Percentiles rank a stretch among this genome's conserved stretches.
Conservation (phyloP, 768 basidiomycete species). For the Amanita molliuscula region DNA sequence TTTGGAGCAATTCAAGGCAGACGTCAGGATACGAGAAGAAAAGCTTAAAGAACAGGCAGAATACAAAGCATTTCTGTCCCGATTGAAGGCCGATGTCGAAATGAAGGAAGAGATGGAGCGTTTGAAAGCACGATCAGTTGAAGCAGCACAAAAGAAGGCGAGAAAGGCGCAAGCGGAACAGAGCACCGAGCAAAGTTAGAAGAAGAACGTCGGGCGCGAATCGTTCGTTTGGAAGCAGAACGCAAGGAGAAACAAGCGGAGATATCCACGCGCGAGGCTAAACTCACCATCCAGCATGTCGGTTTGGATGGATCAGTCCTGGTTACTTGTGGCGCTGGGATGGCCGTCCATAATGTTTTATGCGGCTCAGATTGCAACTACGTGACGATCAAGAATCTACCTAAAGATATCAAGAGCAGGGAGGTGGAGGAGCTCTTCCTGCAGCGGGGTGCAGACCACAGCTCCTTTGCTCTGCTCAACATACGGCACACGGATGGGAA, state of each 20-base stretch:
- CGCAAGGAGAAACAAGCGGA: constrained; percentile 1
- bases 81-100: neutral
- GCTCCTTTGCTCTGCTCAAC: constrained; percentile 22
- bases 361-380: constrained; percentile 44
- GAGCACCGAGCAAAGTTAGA: constrained; percentile 4
- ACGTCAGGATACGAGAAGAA: neutral
- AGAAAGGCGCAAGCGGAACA: constrained; percentile 3
- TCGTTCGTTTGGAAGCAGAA: constrained; percentile 9
- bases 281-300: constrained; percentile 28
- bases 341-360: constrained; percentile 31
- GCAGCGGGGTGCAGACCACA: constrained; percentile 28
- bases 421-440: constrained; percentile 35
- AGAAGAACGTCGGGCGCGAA: constrained; percentile 12
- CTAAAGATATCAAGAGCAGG: constrained; percentile 22
- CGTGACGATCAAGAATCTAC: constrained; percentile 35
- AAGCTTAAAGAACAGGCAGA: neutral
- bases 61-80: neutral
- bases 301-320: constrained; percentile 33
- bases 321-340: constrained; percentile 39
- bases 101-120: neutral
- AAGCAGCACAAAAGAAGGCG: neutral
- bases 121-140: no score
- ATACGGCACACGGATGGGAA: constrained; percentile 17
- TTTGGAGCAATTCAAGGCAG: neutral
- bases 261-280: constrained; percentile 25